phyloP scores from a whole-genome alignment of 225 moss, liverwort and hornwort species.

The Climacium dendroides region DNA sequence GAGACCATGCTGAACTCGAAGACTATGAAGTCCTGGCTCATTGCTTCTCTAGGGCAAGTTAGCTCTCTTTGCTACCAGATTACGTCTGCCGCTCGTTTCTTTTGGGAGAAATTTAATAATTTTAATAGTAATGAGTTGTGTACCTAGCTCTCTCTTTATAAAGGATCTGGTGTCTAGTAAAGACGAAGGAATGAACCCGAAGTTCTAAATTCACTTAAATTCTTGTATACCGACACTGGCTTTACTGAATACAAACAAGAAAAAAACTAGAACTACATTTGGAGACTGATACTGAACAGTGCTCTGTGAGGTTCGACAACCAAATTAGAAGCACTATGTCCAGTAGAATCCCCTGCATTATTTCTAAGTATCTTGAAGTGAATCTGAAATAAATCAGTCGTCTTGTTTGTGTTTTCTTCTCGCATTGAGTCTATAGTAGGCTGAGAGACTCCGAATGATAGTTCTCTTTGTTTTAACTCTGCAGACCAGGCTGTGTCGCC shows the following conservation, averaged over 20 bases:
- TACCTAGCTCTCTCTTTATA: not conserved
- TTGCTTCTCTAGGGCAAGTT: constrained; percentile 81
- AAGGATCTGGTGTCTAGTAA: not conserved
- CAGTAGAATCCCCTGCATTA: not conserved
- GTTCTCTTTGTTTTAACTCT: not conserved
- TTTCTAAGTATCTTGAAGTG: not conserved
- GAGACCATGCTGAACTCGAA: constrained; percentile 98
- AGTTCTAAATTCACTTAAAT: not conserved
- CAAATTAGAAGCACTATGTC: not conserved
- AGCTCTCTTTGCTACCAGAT: not conserved
- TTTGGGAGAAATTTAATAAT: not conserved
- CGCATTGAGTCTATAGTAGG: not conserved
- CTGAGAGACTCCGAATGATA: not conserved
- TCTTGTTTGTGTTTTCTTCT: not conserved
- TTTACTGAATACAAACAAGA: not conserved
- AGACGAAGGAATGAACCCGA: not conserved
- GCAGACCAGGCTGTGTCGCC: constrained; percentile 70
- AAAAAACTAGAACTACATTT: not conserved
- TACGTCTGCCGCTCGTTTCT: not conserved
- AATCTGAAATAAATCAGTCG: not conserved
- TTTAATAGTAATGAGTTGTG: not conserved
- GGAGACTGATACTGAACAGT: not conserved
- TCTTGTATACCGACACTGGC: not conserved
- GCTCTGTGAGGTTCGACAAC: not conserved
- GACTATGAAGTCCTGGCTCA: constrained; percentile 85